A percentile compares a stretch with the other conserved stretches of the same genome.
phyloP scores from a whole-genome alignment of 1,284 basidiomycete species.

The Moesziomyces sp. region DNA sequence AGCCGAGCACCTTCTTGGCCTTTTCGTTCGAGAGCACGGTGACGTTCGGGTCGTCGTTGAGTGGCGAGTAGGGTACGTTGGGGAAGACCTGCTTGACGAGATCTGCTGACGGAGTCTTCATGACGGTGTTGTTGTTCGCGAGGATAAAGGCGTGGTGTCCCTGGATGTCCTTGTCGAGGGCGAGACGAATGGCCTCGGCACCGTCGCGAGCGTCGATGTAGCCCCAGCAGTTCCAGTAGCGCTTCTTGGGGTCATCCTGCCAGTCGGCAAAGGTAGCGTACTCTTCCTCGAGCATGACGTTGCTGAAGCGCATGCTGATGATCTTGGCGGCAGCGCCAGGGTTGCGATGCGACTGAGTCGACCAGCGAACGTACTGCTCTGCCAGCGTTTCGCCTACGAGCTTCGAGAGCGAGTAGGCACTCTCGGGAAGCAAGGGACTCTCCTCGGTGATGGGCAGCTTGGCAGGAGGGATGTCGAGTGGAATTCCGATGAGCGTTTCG shows the following conservation, averaged over 20 bases:
- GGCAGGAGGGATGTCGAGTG: constrained; percentile 65
- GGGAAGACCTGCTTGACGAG: constrained; percentile 68
- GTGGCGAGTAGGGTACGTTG: constrained; percentile 55
- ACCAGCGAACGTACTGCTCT: constrained; percentile 68
- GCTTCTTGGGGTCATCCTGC: constrained; percentile 65
- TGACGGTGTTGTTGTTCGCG: constrained; percentile 68
- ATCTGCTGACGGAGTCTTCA: constrained; percentile 63
- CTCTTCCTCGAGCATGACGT: constrained; percentile 68
- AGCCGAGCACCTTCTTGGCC: constrained; percentile 68
- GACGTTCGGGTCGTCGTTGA: constrained; percentile 48
- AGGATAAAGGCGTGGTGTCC: constrained; percentile 69
- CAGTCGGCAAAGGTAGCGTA: constrained; percentile 68
- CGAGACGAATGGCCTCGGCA: constrained; percentile 68
- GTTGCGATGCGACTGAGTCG: constrained; percentile 43
- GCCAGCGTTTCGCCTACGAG: constrained; percentile 69
- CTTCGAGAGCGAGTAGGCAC: constrained; percentile 68
- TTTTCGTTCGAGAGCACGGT: constrained; percentile 67
- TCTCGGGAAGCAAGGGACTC: constrained; percentile 63
- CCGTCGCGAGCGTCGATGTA: constrained; percentile 68
- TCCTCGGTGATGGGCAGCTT: constrained; percentile 68
- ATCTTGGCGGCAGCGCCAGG: constrained; percentile 58
- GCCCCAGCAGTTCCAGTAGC: constrained; percentile 52
- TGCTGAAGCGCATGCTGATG: constrained; percentile 68
- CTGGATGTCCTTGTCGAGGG: constrained; percentile 60
- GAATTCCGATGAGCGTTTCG: constrained; percentile 69